A percentile compares a stretch with the other conserved stretches of the same genome.
Conservation (phyloP, 2,329 filamentous ascomycete species). For the Sclerotinia trifoliorum region DNA sequence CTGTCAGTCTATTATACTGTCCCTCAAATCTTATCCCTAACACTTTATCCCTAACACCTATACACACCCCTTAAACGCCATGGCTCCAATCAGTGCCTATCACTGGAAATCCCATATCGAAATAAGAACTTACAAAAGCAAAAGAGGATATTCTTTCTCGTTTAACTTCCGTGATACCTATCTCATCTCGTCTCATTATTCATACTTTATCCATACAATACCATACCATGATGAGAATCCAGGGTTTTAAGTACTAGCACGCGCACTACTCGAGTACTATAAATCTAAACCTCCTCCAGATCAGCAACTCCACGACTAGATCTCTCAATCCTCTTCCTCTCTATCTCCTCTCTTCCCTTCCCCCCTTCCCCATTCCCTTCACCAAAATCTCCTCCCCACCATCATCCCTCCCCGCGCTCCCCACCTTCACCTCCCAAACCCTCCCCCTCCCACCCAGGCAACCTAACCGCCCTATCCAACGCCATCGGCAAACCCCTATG, state of each 20-base stretch:
- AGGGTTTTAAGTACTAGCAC: background rate
- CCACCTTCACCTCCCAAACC: slow-evolving; percentile 18
- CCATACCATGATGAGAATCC: background rate
- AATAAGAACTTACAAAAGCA: no score
- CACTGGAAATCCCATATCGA: no score
- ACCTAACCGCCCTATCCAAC: slow-evolving; percentile 52
- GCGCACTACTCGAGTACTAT: no score
- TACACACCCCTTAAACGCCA: no score
- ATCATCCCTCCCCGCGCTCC: background rate
- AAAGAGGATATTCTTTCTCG: background rate
- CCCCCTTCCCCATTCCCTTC: no score
- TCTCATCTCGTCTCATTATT: background rate
- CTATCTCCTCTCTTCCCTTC: background rate
- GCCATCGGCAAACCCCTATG: slow-evolving; percentile 58
- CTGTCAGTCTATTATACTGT: no score
- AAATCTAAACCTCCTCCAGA: background rate
- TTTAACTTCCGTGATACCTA: background rate
- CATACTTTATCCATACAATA: background rate
- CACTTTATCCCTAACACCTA: no score
- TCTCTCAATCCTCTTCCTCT: background rate
- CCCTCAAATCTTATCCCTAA: no score
- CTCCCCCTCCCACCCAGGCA: slow-evolving; percentile 39
- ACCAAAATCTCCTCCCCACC: background rate
- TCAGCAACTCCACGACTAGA: background rate
- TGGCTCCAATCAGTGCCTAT: no score